These are phyloP conservation scores for Cubamyces lactineus DNA, from an alignment of 768 basidiomycete species.

Conservation along the genomic window DNA sequence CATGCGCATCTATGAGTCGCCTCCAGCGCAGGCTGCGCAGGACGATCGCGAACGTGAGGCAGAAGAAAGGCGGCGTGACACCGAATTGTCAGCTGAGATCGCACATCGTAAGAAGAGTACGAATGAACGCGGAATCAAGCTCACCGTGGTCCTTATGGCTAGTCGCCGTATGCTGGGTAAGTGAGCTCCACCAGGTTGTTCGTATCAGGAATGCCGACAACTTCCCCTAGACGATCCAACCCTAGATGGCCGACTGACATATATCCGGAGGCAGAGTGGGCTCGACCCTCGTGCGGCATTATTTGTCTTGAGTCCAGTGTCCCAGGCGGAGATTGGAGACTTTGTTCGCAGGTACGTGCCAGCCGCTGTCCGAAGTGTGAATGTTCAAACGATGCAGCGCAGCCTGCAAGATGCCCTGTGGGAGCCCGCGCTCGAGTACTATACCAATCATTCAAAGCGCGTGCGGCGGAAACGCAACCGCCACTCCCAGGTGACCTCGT, in stretches of 20 bases:
- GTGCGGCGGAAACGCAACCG: constrained; percentile 88
- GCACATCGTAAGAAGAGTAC: constrained; percentile 77
- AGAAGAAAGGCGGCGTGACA: constrained; percentile 74
- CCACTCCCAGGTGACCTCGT: constrained; percentile 63
- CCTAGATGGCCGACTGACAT: constrained; percentile 83
- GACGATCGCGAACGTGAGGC: constrained; percentile 63
- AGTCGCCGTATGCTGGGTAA: constrained; percentile 83
- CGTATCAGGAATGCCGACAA: constrained; percentile 2
- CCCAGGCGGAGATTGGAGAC: constrained; percentile 80
- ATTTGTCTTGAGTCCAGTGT: constrained; percentile 94
- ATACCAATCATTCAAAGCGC: constrained; percentile 89
- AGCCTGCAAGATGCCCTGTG: constrained; percentile 89
- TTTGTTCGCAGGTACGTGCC: constrained; percentile 77
- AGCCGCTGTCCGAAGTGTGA: too few relatives aligned
- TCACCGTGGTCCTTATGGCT: constrained; percentile 94
- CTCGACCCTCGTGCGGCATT: constrained; percentile 91
- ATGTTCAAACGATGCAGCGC: constrained; percentile 1
- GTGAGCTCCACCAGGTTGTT: constrained; percentile 28
- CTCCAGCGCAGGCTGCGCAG: constrained; percentile 44
- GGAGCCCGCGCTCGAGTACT: constrained; percentile 91
- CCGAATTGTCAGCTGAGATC: constrained; percentile 79
- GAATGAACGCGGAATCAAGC: constrained; percentile 86
- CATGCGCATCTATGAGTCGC: constrained; percentile 76
- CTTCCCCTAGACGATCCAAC: constrained; percentile 73
- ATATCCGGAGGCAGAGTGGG: constrained; percentile 83